phyloP scores from a whole-genome alignment of 306 rosid genomes.

The Styphnolobium japonicum region DNA sequence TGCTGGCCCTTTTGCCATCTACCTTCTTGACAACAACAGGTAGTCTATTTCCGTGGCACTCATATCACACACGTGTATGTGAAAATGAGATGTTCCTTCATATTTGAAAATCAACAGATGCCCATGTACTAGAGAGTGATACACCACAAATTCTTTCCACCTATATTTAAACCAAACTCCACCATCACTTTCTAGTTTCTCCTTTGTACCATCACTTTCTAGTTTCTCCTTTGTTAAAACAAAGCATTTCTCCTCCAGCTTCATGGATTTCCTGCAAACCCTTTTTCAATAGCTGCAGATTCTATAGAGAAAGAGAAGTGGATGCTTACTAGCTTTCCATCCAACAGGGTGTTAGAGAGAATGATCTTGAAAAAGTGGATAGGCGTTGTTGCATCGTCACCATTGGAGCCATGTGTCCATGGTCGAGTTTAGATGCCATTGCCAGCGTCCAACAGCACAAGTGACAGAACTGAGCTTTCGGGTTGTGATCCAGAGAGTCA shows the following conservation, averaged over 20 bases:
- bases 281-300: too few species aligned
- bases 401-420: not conserved
- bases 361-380: slow-evolving; percentile 9
- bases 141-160: slow-evolving; percentile 35
- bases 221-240: too few species aligned
- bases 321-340: not conserved
- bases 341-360: not conserved
- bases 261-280: too few species aligned
- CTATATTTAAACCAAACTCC: slow-evolving; percentile 32
- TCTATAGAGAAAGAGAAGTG: too few species aligned
- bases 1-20: not conserved
- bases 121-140: slow-evolving; percentile 20
- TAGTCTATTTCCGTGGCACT: slow-evolving; percentile 18
- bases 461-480: not conserved
- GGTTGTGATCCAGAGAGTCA: not conserved
- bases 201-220: too few species aligned
- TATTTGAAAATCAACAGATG: slow-evolving; percentile 28
- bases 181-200: too few species aligned
- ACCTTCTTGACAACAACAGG: not conserved
- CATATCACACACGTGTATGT: not conserved
- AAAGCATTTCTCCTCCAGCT: too few species aligned
- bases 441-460: not conserved
- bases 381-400: not conserved
- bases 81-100: not conserved
- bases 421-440: not conserved